A percentile compares a stretch with the other conserved stretches of the same genome.
Conservation (phyloP, 1,139 yeast genomes). For the Taiozyma sp. region DNA sequence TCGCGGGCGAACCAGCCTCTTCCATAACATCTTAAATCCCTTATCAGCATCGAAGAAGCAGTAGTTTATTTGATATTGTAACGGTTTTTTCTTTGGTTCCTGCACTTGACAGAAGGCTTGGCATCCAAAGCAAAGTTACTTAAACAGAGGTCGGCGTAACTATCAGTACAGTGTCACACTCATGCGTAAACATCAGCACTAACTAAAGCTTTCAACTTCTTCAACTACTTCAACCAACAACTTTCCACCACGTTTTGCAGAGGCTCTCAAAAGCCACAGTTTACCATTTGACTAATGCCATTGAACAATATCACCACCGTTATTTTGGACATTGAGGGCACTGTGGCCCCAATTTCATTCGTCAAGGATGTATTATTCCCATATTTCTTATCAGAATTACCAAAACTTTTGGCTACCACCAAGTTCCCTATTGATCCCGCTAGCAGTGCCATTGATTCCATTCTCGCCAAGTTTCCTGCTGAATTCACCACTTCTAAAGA, state of each 20-base stretch:
- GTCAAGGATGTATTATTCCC: conserved; percentile 71
- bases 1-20: neutral
- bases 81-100: neutral
- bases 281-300: conserved; percentile 1
- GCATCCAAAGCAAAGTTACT: too few relatives aligned
- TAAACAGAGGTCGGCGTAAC: too few relatives aligned
- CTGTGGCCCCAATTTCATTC: conserved; percentile 85
- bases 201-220: neutral
- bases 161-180: too few relatives aligned
- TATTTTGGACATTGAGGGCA: conserved; percentile 83
- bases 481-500: conserved; percentile 27
- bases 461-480: conserved; percentile 24
- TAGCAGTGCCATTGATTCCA: conserved; percentile 6
- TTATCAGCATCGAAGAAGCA: neutral
- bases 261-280: too few relatives aligned
- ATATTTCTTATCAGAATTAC: conserved; percentile 33
- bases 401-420: conserved; percentile 27
- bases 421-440: conserved; percentile 30
- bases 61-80: neutral
- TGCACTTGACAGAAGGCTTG: neutral
- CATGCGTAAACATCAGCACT: neutral
- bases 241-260: too few relatives aligned
- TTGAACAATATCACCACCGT: conserved; percentile 25
- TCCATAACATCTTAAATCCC: neutral
- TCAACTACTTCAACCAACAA: too few relatives aligned